Evolutionary conservation across 2,329 filamentous ascomycete genomes (phyloP).

Genomic region (Aureobasidium sp.): DNA sequence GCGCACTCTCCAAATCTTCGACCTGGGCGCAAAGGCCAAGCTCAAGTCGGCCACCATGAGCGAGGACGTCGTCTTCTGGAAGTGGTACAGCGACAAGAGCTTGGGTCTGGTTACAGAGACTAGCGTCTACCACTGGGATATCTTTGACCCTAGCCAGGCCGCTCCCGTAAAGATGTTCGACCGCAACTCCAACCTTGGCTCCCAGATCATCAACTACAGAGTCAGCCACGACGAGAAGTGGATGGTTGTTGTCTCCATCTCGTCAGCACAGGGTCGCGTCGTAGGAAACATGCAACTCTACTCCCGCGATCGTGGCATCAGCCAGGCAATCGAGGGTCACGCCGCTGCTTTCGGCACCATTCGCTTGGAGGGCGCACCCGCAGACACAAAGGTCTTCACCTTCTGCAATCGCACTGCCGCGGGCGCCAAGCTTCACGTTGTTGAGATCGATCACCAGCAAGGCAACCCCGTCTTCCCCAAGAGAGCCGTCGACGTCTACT

Average conservation of each 20-base stretch:
- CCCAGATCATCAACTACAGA: constrained; percentile 99
- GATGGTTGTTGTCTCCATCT: constrained; percentile 97
- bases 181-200: constrained; percentile 82
- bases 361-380: constrained; percentile 75
- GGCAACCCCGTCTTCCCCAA: constrained; percentile 85
- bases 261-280: constrained; percentile 83
- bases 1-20: constrained; percentile 94
- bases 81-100: constrained; percentile 88
- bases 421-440: constrained; percentile 92
- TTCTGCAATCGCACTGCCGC: constrained; percentile 87
- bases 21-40: constrained; percentile 85
- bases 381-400: constrained; percentile 91
- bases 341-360: constrained; percentile 89
- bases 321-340: constrained; percentile 95
- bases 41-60: constrained; percentile 94
- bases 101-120: constrained; percentile 85
- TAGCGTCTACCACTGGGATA: constrained; percentile 95
- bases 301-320: constrained; percentile 91
- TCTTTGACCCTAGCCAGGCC: constrained; percentile 73
- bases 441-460: constrained; percentile 90
- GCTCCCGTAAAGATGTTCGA: constrained; percentile 87
- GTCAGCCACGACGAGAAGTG: constrained; percentile 93
- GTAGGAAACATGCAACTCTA: constrained; percentile 96
- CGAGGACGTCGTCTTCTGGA: constrained; percentile 98
- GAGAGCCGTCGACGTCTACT: constrained; percentile 96